Base-by-base conservation (phyloP, 768 basidiomycete genomes). In the Mrakia hoshinonis region DNA sequence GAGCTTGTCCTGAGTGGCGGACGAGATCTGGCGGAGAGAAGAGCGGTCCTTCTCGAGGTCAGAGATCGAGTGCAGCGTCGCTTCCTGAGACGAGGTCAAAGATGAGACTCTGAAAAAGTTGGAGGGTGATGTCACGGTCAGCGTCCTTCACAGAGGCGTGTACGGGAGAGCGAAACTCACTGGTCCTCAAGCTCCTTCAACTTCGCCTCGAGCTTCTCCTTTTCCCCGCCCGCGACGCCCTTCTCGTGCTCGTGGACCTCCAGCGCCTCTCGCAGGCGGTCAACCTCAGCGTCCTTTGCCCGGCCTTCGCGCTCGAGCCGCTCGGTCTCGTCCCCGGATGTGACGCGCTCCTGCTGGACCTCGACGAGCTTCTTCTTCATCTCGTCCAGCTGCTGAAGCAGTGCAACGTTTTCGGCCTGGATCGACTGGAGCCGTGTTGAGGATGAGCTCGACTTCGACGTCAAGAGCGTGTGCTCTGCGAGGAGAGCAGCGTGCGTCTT, bases 341-440 rank as follows among this genome's bases (percentile, higher is more conserved):
- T 85, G 18, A 89, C 80, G 77, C 87, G 90, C 73, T 82, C 83
- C 47, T 86, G 85, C 3, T 89, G 90, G 67, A 94, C 82, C 77
- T 90, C 87, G 26, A 91, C 87, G 73, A 92, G 86, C 81, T 92
- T 92, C 49, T 89, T 85, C 38, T 88, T 85, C 86, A 92, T 88
- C 79, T 92, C 90, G 74, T 92, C 87, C 72, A 92, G 80, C n/a
- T 89, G 87, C 36, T 83, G 85, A 86, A 92, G 85, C 43, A 93
- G 83, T 66, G 52, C 52, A 49, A 61, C 86, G 49, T 91, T 90
- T 79, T 93, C 91, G 0, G 82, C 81, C 76, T 91, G 91, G 3
- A 93, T 82, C 72, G 85, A 86, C 76, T 85, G 85, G 75, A 90
- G 87, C 4, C 82, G 86, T 75, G 81, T 82, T 78, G 91, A 89